phyloP scores from a whole-genome alignment of 495 filamentous ascomycete genomes.

The Podospora tetraspora region DNA sequence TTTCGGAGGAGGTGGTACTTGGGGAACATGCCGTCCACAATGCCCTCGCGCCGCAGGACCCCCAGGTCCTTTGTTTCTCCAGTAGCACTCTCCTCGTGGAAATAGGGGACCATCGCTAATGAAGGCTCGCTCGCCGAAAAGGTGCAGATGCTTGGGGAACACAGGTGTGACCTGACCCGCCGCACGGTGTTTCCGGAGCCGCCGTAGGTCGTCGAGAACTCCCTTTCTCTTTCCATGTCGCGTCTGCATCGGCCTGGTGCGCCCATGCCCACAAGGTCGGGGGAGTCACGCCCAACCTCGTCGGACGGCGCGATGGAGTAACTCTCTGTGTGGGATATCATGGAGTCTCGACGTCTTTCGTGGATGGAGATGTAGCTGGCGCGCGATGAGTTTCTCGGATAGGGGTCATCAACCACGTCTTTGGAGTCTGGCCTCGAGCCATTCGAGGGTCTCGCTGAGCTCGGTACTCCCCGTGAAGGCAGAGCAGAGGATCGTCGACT shows the following conservation, averaged over 20 bases:
- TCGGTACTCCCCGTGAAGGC: constrained; percentile 13
- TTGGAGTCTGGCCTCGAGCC: constrained; percentile 26
- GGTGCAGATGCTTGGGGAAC: constrained; percentile 63
- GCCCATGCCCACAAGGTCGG: constrained; percentile 6
- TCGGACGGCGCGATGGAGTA: constrained; percentile 48
- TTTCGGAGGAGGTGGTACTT: constrained; percentile 62
- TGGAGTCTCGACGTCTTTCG: constrained; percentile 51
- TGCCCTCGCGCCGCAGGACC: constrained; percentile 51
- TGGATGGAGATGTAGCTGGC: constrained; percentile 48
- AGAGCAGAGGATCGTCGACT: constrained; percentile 22
- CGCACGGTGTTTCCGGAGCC: constrained; percentile 23
- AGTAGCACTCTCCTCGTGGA: constrained; percentile 47
- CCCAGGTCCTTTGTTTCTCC: constrained; percentile 52
- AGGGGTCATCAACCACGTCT: constrained; percentile 5
- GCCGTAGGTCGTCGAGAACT: constrained; percentile 4
- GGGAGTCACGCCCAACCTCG: constrained; percentile 22
- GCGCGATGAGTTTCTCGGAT: constrained; percentile 31
- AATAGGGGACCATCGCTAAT: constrained; percentile 56
- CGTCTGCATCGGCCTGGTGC: neutral
- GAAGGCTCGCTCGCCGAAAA: constrained; percentile 59
- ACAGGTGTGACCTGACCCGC: constrained; percentile 35
- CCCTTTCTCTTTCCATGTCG: constrained; percentile 9
- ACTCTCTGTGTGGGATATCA: constrained; percentile 55
- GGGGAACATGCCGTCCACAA: constrained; percentile 61
- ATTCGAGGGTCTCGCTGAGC: neutral